These are phyloP conservation scores for Paraleonurus japonicus DNA, from an alignment of 257 asterid genomes.

Conservation along the genomic window DNA sequence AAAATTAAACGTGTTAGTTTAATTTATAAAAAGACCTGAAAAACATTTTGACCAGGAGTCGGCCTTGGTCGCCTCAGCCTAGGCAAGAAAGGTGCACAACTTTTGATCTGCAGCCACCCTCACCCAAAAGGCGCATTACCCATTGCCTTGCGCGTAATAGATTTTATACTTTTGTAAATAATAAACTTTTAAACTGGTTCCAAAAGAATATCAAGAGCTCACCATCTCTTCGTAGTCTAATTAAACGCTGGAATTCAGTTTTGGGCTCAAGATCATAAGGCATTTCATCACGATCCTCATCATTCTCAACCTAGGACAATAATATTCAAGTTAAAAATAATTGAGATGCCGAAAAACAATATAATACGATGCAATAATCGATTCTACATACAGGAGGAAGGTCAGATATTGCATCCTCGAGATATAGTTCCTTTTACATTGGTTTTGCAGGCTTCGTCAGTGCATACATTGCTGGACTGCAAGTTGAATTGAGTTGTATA, in stretches of 20 bases:
- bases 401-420: conserved; percentile 76
- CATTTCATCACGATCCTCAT: conserved; percentile 60
- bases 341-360: neutral
- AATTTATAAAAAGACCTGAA: too few species aligned
- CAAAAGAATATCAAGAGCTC: conserved; percentile 20
- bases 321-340: neutral
- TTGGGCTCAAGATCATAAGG: conserved; percentile 41
- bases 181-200: neutral
- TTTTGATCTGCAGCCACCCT: too few species aligned
- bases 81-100: too few species aligned
- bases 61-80: too few species aligned
- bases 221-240: conserved; percentile 62
- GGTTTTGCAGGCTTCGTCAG: conserved; percentile 38
- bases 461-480: conserved; percentile 53
- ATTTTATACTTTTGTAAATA: too few species aligned
- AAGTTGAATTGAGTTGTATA: neutral
- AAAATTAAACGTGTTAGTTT: too few species aligned
- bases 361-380: neutral
- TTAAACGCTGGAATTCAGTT: conserved; percentile 59
- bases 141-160: too few species aligned
- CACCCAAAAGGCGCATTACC: too few species aligned
- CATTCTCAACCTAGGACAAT: conserved; percentile 51
- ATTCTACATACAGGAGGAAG: conserved; percentile 59
- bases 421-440: conserved; percentile 47
- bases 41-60: too few species aligned